Base-by-base conservation (phyloP, 2,329 filamentous ascomycete genomes). In the Cladophialophora exuberans region DNA sequence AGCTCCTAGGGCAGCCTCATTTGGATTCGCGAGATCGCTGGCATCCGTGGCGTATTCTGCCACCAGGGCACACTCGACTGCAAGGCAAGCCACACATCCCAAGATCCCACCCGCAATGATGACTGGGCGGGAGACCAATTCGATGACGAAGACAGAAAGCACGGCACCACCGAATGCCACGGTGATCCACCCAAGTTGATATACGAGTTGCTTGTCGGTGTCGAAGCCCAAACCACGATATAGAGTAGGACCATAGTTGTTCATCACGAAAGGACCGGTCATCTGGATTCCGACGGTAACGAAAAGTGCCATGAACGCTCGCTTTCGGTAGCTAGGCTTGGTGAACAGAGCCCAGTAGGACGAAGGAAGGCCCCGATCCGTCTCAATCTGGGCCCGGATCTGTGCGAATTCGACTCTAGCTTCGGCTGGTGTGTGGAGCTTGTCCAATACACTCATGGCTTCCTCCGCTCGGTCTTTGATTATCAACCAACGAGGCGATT, bases 71-170 rank as follows among this genome's bases (percentile, higher is more conserved):
- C 31, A 38, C 22, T 52, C 52, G 11, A 49, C 11, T 10, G 44
- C 28, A 3, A 59, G 52, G 17, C 36, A 41, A 5, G 46, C 45
- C 11, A 48, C 38, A 33, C 52, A 54, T 9, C 38, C 51, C 4
- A 48, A 15, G 26, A 58, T 45, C 22, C 66, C 65, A 22, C 60
- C 57, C 15, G 64, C 55, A 1, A 68, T 57, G 6, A 65, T 48
- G 3, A 59, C 58, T 2, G 64, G 62, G 17, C 65, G 59, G 20
- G 64, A 61, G 18, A 49, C 28, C n/a, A 26, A 25, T 13, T 58
- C 51, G 26, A 58, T 39, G 22, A 50, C 23, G 3, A 54, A 22
- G 11, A 54, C 4, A 20, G 51, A 31, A 28, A 39, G 11, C 11
- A 49, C 1, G 7, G 18, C 35, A 26, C 39, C 46, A 3, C 47